Percentiles rank a stretch among this genome's conserved stretches.
These are phyloP conservation scores for Rhizophagus clarus DNA, from an alignment of 192 early-diverging fungal species.

Conservation along the genomic window DNA sequence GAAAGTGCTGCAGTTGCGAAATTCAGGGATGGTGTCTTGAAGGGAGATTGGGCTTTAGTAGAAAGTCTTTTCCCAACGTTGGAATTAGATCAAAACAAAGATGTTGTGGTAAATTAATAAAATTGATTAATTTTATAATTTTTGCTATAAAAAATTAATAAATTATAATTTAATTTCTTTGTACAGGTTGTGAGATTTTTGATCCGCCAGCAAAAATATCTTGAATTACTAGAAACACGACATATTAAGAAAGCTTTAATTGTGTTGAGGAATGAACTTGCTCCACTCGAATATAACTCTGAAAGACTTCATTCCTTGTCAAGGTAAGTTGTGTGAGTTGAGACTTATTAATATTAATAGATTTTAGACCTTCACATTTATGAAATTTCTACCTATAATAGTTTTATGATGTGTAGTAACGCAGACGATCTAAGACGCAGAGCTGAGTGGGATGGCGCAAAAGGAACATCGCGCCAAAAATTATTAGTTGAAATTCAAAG, in stretches of 20 bases:
- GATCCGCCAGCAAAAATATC: conserved; percentile 86
- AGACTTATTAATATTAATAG: conserved; percentile 20
- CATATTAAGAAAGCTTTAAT: conserved; percentile 72
- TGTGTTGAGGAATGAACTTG: conserved; percentile 80
- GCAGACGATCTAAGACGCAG: conserved; percentile 66
- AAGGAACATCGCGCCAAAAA: conserved; percentile 65
- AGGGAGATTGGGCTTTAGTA: conserved; percentile 77
- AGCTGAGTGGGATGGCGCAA: conserved; percentile 81
- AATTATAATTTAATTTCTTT: neutral
- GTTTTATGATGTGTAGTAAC: conserved; percentile 70
- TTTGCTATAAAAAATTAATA: conserved; percentile 7
- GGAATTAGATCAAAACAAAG: conserved; percentile 42
- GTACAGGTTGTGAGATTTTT: conserved; percentile 62
- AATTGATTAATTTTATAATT: neutral
- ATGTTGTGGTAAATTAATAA: conserved; percentile 37
- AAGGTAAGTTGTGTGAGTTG: conserved; percentile 47
- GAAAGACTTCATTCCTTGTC: conserved; percentile 76
- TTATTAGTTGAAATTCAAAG: conserved; percentile 69
- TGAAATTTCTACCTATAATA: conserved; percentile 30
- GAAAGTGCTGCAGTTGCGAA: conserved; percentile 69
- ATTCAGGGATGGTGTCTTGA: conserved; percentile 73
- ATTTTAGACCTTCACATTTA: conserved; percentile 20
- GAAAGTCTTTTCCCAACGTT: conserved; percentile 59
- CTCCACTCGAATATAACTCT: conserved; percentile 68
- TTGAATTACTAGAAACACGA: conserved; percentile 79